Evolutionary conservation across 345 rosid species (phyloP).

Genomic region (Excoecaria cochinchinensis): DNA sequence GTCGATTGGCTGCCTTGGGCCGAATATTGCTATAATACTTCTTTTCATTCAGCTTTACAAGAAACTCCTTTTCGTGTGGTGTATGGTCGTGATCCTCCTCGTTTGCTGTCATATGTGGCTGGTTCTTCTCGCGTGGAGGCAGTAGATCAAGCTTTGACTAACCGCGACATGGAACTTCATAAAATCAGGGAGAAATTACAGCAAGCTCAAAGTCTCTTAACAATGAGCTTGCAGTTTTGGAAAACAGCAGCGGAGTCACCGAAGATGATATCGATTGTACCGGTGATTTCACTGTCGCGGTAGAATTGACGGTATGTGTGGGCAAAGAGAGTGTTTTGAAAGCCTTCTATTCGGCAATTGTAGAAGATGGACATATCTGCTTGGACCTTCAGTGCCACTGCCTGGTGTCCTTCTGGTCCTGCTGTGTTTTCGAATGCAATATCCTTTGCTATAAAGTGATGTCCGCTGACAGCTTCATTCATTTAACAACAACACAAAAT

Average conservation of each 20-base stretch:
- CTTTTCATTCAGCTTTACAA: too few species aligned
- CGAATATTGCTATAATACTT: too few species aligned
- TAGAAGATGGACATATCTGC: constrained; percentile 23
- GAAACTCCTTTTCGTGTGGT: too few species aligned
- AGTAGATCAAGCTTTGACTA: too few species aligned
- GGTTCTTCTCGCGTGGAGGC: too few species aligned
- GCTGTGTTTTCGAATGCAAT: constrained; percentile 33
- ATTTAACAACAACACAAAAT: neutral
- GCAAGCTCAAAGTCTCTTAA: constrained; percentile 40
- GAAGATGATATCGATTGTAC: constrained; percentile 52
- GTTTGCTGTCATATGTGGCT: too few species aligned
- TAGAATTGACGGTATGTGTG: constrained; percentile 34
- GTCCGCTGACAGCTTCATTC: constrained; percentile 15
- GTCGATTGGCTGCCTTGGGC: too few species aligned
- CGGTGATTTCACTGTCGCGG: constrained; percentile 26
- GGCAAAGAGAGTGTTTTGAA: constrained; percentile 26
- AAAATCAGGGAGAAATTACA: too few species aligned
- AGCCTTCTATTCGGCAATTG: constrained; percentile 25
- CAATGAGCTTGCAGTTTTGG: constrained; percentile 61
- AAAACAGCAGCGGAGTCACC: constrained; percentile 54
- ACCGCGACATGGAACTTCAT: too few species aligned
- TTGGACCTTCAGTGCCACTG: constrained; percentile 18
- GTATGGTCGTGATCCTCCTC: too few species aligned
- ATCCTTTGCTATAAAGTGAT: constrained; percentile 30
- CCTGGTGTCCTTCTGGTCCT: constrained; percentile 24